phyloP scores from a whole-genome alignment of 1,284 basidiomycete genomes.

The Melampsora larici-populina region DNA sequence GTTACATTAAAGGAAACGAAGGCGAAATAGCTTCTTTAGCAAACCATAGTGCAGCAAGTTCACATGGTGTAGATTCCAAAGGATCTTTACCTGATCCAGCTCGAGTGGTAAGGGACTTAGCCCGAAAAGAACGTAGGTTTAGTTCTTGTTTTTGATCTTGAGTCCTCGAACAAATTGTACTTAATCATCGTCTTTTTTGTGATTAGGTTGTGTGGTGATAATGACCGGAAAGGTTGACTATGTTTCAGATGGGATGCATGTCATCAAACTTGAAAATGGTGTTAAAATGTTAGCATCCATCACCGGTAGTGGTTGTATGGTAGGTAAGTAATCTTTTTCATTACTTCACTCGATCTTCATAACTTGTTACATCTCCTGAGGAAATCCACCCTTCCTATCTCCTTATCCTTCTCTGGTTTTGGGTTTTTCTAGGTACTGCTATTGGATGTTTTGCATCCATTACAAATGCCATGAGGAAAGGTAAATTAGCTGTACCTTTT shows the following conservation, averaged over 20 bases:
- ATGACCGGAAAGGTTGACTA: slow-evolving; percentile 81
- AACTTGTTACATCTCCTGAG: no score
- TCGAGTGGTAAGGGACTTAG: slow-evolving; percentile 67
- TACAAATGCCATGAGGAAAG: slow-evolving; percentile 48
- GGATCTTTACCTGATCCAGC: slow-evolving; percentile 76
- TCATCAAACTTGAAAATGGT: slow-evolving; percentile 72
- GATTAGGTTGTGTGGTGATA: slow-evolving; percentile 61
- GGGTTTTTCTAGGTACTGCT: slow-evolving; percentile 51
- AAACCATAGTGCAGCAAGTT: slow-evolving; percentile 68
- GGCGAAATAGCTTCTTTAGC: slow-evolving; percentile 79
- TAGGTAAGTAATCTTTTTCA: slow-evolving; percentile 72
- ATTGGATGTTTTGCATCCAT: slow-evolving; percentile 62
- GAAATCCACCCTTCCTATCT: no score
- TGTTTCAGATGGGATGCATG: slow-evolving; percentile 73
- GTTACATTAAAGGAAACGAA: slow-evolving; percentile 92
- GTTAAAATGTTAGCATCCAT: slow-evolving; percentile 71
- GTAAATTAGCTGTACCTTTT: background rate
- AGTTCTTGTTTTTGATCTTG: background rate
- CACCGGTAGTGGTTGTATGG: slow-evolving; percentile 86
- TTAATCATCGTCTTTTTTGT: background rate
- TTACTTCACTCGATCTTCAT: no score
- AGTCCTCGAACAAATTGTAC: background rate
- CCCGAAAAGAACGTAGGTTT: slow-evolving; percentile 69
- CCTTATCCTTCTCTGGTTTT: slow-evolving; percentile 43
- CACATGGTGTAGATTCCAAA: slow-evolving; percentile 84